Base-by-base conservation (phyloP, 1,284 basidiomycete species). In the Malassezia slooffiae region DNA sequence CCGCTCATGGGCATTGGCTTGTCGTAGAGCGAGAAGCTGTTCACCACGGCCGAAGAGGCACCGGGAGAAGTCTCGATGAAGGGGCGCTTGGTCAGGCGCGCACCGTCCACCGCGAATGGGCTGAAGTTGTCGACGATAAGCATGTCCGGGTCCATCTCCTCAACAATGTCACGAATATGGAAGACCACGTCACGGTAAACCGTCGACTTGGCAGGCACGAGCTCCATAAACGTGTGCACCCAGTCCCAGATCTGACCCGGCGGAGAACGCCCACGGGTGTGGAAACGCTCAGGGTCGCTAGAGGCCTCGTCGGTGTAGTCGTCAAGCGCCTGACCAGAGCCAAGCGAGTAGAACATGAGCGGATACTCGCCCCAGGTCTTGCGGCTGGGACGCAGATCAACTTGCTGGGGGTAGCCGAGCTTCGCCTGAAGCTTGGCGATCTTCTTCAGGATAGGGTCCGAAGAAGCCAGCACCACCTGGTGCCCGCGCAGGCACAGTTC, bases 81-180 rank as follows among this genome's bases (percentile, higher is more conserved):
- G 2, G 49, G 47, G 6, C 57, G 41, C 8, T 53, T 51, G 4
- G 52, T 57, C 37, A 61, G 47, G n/a, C 58, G 56, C 19, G 44
- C 48, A n/a, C 54, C 58, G 22, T 52, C 54, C 20, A 61, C 49
- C 13, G 58, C 47, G 17, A 48, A 50, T 5, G 58, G 54, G 5
- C 57, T 59, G 9, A 61, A 52, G n/a, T 48, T 52, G 20, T 61
- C 58, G 16, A 57, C 57, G 17, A 51, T 53, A 16, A 57, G 41
- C 52, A 59, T 48, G 29, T 59, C 54, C n/a, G 57, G 52, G 3
- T 57, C 50, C 13, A 54, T 23, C 23, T 48, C 27, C 22, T 49
- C 45, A 24, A 57, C 30, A 10, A 47, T 37, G 19, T 59, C 50
- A 17, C 50, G 45, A 15, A 59, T 49, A 2, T 22, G 15, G 10